Conservation (phyloP, 2,329 filamentous ascomycete genomes). For the Fusarium dimerum region DNA sequence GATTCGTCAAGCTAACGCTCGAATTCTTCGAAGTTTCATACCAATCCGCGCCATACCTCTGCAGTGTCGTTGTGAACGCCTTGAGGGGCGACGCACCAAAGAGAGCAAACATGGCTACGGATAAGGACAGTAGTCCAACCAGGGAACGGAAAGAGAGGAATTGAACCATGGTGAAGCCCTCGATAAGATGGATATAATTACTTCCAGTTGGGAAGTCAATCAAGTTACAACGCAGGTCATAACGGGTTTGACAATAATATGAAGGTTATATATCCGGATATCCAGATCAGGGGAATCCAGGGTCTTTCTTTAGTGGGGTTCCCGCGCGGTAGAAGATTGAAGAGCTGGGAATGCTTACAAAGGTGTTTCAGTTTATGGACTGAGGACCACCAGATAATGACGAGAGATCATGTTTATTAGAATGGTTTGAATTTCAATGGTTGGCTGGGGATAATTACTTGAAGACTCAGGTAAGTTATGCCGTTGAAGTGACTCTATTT, state of each 20-base stretch:
- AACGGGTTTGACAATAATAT: constrained; percentile 5
- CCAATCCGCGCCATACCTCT: constrained; percentile 21
- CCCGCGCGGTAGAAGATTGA: constrained; percentile 10
- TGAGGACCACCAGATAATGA: background rate
- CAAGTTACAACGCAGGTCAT: background rate
- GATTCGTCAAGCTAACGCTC: background rate
- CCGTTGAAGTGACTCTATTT: too few relatives aligned
- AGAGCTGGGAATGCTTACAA: constrained; percentile 3
- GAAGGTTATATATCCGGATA: constrained; percentile 27
- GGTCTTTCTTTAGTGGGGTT: constrained; percentile 16
- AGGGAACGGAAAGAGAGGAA: constrained; percentile 20
- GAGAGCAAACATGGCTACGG: constrained; percentile 25
- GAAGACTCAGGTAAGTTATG: too few relatives aligned
- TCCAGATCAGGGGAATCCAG: constrained; percentile 15
- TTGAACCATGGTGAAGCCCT: constrained; percentile 19
- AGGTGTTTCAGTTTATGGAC: background rate
- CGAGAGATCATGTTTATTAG: background rate
- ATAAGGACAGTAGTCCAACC: constrained; percentile 22
- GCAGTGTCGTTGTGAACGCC: constrained; percentile 22
- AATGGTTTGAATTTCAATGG: background rate
- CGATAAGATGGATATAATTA: background rate
- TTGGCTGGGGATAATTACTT: too few relatives aligned
- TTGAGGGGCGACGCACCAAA: constrained; percentile 25
- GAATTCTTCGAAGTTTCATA: constrained; percentile 12
- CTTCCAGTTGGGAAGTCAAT: background rate